These are phyloP conservation scores for Penicillium roqueforti DNA, from an alignment of 495 filamentous ascomycete species.

Conservation along the genomic window DNA sequence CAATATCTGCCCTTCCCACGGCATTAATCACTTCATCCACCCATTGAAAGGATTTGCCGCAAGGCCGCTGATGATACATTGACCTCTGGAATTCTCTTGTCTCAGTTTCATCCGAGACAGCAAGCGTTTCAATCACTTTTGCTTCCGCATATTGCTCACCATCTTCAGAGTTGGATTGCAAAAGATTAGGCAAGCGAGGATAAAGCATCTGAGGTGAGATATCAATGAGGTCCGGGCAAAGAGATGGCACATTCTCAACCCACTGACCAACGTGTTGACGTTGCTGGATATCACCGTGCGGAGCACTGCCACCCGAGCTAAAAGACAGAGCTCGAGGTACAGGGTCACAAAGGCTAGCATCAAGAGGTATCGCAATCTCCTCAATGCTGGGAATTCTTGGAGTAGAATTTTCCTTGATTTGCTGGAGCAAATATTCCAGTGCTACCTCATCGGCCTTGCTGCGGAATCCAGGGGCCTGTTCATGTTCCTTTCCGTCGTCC, in stretches of 20 bases:
- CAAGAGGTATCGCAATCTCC: not conserved
- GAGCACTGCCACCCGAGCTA: not conserved
- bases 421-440: not conserved
- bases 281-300: not conserved
- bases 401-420: not conserved
- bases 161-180: not conserved
- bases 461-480: not conserved
- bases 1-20: not conserved
- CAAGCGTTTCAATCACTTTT: not conserved
- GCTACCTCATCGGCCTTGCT: not conserved
- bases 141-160: not conserved
- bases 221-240: constrained; percentile 3
- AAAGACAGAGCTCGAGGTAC: not conserved
- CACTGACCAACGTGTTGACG: not conserved
- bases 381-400: not conserved
- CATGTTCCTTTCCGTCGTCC: too few relatives aligned
- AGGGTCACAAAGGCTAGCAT: not conserved
- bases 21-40: not conserved
- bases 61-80: constrained; percentile 1
- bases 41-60: not conserved
- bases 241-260: not conserved
- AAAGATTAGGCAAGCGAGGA: not conserved
- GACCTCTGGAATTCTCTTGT: not conserved
- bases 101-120: not conserved
- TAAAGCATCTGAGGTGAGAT: not conserved